Evolutionary conservation across 805 yeast species (phyloP), one percentile per base, ranked within the genome.

Genomic region (Lipomyces sp.): DNA sequence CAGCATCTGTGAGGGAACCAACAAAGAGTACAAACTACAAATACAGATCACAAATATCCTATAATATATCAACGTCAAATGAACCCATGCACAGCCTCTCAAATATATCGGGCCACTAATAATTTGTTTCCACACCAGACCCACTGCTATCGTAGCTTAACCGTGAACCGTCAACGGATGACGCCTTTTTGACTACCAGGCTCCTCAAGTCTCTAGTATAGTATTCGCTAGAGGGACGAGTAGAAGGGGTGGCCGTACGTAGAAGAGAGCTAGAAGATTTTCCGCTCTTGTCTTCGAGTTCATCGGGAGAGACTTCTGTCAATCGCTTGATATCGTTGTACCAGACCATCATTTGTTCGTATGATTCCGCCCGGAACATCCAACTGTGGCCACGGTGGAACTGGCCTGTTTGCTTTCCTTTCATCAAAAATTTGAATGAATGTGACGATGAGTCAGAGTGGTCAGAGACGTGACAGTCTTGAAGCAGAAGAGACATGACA

Each of bases 351-450:
- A 92, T 90, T 39, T 84, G 77, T 53, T 87, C 89, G 73, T 89
- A 90, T 59, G 89, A 85, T 74, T 90, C 95, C n/a, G 96, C 88
- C 71, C 96, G 84, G 80, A 94, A 93, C n/a, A 93, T 95, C 91
- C 95, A 92, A 73, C 92, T 92, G 79, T 93, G 98, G 54, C 92
- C 90, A 74, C 91, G 83, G 69, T 87, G 88, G 69, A 91, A 82
- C 66, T 89, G 79, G 13, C 95, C 95, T 67, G 87, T 86, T 69
- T 88, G 87, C 73, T 89, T 90, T 18, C 92, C 86, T 70, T 85
- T 86, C 67, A 94, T 80, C 10, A 92, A 90, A 78, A 94, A 95
- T 79, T 92, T 92, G 73, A 76, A 77, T 51, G 71, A 74, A 63
- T 66, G 65, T 35, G 71, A 58, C 37, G 67, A 53, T 2, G 69